Conservation (phyloP, 2,329 filamentous ascomycete species). For the Volutella citrinella region DNA sequence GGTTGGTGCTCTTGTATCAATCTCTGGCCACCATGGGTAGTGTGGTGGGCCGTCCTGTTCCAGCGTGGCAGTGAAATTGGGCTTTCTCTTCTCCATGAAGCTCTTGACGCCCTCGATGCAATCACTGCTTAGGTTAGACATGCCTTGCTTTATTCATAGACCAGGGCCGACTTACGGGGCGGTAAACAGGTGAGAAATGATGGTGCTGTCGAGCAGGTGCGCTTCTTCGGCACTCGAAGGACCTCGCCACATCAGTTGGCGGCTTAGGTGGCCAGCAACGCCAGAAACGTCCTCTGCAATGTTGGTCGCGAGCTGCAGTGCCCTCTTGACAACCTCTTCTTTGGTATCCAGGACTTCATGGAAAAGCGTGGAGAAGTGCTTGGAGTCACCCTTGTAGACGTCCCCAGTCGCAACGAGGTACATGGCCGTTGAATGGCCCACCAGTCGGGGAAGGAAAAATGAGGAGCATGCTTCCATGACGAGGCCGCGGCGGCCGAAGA, state of each 20-base stretch:
- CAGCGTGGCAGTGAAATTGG: neutral
- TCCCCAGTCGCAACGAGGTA: slow-evolving; percentile 11
- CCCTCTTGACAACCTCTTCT: slow-evolving; percentile 7
- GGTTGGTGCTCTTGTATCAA: no score
- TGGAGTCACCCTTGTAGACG: slow-evolving; percentile 4
- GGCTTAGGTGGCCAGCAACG: slow-evolving; percentile 6
- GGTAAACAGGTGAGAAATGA: neutral
- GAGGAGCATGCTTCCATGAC: slow-evolving; percentile 14
- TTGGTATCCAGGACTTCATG: slow-evolving; percentile 5
- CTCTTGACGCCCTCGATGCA: neutral
- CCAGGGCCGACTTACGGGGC: no score
- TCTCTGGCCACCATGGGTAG: neutral
- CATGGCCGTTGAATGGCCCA: slow-evolving; percentile 11
- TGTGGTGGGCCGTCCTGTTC: neutral
- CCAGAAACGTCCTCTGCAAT: slow-evolving; percentile 6
- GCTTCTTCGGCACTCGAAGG: slow-evolving; percentile 4
- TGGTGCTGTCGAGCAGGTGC: slow-evolving; percentile 6
- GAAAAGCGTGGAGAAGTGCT: neutral
- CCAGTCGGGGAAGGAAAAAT: slow-evolving; percentile 13
- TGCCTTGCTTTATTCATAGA: no score
- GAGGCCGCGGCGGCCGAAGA: slow-evolving; percentile 13
- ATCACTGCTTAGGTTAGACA: neutral
- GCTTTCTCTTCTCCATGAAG: neutral
- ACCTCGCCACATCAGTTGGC: slow-evolving; percentile 10
- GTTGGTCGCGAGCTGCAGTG: slow-evolving; percentile 6